Base-by-base conservation (phyloP, 2,329 filamentous ascomycete genomes). In the Epichloe sibirici region DNA sequence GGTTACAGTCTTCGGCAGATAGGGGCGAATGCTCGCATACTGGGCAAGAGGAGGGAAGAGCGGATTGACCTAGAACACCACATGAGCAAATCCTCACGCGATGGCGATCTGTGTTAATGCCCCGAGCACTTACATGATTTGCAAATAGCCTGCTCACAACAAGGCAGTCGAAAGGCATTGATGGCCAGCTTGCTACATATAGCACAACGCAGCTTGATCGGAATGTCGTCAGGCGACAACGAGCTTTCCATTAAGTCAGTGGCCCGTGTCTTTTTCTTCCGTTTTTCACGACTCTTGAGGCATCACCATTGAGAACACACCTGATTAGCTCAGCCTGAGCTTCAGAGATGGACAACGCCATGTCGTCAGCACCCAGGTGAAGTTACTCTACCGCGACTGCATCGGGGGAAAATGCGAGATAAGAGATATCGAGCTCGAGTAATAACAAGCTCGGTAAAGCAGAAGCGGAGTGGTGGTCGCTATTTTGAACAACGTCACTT, bases 91-190 rank as follows among this genome's bases (percentile, higher is more conserved):
- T 25, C 11, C 28, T 6, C 13, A 34, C 5, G 9, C 13, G 4
- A 50, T 13, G 25, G 25, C 21, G 12, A 25, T 37, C 28, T 43
- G 48, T 23, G 31, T n/a, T 8, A n/a, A 39, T n/a, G 28, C 6
- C 6, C 13, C 44, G 23, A 51, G 31, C 38, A 51, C 61, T 51
- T 56, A 96, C 93, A 98, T 58, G 75, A 78, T 64, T 91, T 86
- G 74, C 93, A 97, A 54, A 97, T 95, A 42, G 87, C 85, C 65
- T 95, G 91, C 64, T 96, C 93, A 69, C 93, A 98, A 71, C 93
- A 98, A 1, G 90, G 88, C 31, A 96, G 76, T 57, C 90, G 87
- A 67, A 89, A 95, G 8, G 91, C 88, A 66, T 96, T 94, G 58
- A 95, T 75, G 34, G 90, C 90, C 54, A 97, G 77, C 68, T 88